Conservation (phyloP, 2,329 filamentous ascomycete species). For the Fusarium transvaalense region DNA sequence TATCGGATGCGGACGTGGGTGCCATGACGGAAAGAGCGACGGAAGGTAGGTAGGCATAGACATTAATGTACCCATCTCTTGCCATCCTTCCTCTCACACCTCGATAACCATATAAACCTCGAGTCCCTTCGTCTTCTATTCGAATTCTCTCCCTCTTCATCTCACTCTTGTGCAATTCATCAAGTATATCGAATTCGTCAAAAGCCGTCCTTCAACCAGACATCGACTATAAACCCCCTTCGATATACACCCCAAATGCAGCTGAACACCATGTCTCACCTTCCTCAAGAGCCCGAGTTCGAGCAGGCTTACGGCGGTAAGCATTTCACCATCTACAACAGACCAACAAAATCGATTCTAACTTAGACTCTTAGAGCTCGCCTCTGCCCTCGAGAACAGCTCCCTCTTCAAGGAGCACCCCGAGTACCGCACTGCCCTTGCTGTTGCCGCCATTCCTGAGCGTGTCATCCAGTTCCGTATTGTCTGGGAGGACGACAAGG, state of each 20-base stretch:
- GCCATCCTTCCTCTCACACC: slow-evolving; percentile 13
- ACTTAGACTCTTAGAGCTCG: slow-evolving; percentile 75
- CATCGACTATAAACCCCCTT: slow-evolving; percentile 17
- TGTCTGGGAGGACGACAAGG: slow-evolving; percentile 95
- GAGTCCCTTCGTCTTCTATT: slow-evolving; percentile 24
- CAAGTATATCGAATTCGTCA: slow-evolving; percentile 21
- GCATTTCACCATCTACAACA: slow-evolving; percentile 45
- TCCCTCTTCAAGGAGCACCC: slow-evolving; percentile 93
- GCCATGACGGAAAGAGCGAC: slow-evolving; percentile 33
- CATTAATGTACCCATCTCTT: slow-evolving; percentile 13
- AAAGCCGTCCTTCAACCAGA: slow-evolving; percentile 6
- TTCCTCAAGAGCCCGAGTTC: slow-evolving; percentile 93
- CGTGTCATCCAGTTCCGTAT: slow-evolving; percentile 98
- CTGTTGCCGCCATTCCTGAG: slow-evolving; percentile 91
- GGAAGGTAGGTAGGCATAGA: background rate
- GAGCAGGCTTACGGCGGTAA: slow-evolving; percentile 97
- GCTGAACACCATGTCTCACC: slow-evolving; percentile 77
- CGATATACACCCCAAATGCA: slow-evolving; percentile 38
- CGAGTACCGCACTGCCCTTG: slow-evolving; percentile 91
- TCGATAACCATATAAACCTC: slow-evolving; percentile 41
- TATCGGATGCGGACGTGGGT: slow-evolving; percentile 30
- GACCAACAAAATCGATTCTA: slow-evolving; percentile 14
- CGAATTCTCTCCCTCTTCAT: slow-evolving; percentile 7
- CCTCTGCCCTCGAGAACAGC: slow-evolving; percentile 92
- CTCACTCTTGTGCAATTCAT: slow-evolving; percentile 7